Base-by-base conservation (phyloP, 192 early-diverging fungal genomes). In the Backusella mclennaniae region DNA sequence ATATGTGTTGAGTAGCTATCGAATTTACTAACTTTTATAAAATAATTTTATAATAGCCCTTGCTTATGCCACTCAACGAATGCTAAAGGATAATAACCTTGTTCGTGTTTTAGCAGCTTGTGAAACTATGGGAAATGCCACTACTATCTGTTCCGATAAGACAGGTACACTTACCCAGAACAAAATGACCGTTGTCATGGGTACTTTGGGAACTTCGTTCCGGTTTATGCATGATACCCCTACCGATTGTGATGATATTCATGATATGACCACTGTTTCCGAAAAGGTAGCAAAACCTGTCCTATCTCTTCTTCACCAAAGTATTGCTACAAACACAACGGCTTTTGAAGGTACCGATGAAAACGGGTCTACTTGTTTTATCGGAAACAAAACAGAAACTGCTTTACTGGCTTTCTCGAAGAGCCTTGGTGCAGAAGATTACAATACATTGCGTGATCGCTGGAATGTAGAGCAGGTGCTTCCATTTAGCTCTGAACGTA, bases 71-170 rank as follows among this genome's bases (percentile, higher is more conserved):
- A 99, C 98, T 12, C 91, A 91, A 41, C 85, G 92, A 12, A 99
- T 99, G 98, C 80, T 99, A 68, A 95, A 96, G 72, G 97, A 99
- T 82, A 96, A 97, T 75, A 99, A 99, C 83, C 85, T 99, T 23
- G 98, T 99, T 31, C 92, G 98, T 29, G 92, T 99, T 67, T 86
- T 99, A 14, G 92, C 94, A 35, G 95, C 98, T 9, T 99, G 98
- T 83, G 98, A 99, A 82, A 98, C 97, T 35, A 99, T 99, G 98
- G 93, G 93, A 69, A 97, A 96, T 77, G 98, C 98, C 4, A 99
- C 97, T 8, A 98, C 97, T 0, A 90, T 99, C 31, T 99, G 98
- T 84, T 97, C 96, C 19, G 98, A 99, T 87, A 99, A 99, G 84
- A 99, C 98, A 0, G 98, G 98, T 29, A 99, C 98, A 9, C 85